A percentile compares a stretch with the other conserved stretches of the same genome.
Evolutionary conservation across 257 asterid genomes (phyloP).

Genomic region (Ligustrum vulgare): DNA sequence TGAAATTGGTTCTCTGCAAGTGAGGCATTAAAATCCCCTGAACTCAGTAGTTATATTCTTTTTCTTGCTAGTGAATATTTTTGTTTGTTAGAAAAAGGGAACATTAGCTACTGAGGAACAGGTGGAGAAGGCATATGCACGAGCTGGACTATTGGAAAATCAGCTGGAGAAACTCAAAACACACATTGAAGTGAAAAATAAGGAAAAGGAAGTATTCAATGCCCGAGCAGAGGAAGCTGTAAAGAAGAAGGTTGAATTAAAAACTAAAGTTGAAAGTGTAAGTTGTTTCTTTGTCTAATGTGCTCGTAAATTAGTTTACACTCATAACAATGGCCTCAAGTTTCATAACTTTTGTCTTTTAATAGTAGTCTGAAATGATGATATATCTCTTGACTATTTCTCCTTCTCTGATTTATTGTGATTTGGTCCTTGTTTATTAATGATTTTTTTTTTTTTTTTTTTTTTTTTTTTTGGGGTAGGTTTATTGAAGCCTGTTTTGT

Average conservation of each 20-base stretch:
- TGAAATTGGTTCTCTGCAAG: conserved; percentile 70
- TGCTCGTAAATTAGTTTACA: not conserved
- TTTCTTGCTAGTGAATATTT: not conserved
- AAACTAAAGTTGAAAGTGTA: conserved; percentile 29
- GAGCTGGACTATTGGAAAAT: conserved; percentile 65
- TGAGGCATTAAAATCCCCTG: conserved; percentile 37
- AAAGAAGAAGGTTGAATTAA: conserved; percentile 31
- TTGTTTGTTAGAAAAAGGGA: conserved; percentile 51
- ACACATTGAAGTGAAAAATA: conserved; percentile 34
- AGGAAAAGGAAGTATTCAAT: conserved; percentile 33
- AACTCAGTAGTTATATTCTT: not conserved
- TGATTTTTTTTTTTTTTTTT: too few relatives aligned
- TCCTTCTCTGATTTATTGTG: not conserved
- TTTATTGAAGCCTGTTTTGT: not conserved
- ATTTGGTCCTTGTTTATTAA: not conserved
- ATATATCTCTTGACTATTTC: not conserved
- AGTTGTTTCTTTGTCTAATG: conserved; percentile 4
- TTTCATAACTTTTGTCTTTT: not conserved
- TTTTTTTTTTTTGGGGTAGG: too few relatives aligned
- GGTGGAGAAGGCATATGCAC: conserved; percentile 69
- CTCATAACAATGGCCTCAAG: not conserved
- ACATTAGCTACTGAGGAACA: conserved; percentile 57
- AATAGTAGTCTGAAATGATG: not conserved
- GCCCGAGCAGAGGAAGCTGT: conserved; percentile 30
- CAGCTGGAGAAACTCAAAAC: conserved; percentile 44